Evolutionary conservation across 768 basidiomycete species (phyloP), one percentile per base, ranked within the genome.

Genomic region (Podaxis carcinomalis): DNA sequence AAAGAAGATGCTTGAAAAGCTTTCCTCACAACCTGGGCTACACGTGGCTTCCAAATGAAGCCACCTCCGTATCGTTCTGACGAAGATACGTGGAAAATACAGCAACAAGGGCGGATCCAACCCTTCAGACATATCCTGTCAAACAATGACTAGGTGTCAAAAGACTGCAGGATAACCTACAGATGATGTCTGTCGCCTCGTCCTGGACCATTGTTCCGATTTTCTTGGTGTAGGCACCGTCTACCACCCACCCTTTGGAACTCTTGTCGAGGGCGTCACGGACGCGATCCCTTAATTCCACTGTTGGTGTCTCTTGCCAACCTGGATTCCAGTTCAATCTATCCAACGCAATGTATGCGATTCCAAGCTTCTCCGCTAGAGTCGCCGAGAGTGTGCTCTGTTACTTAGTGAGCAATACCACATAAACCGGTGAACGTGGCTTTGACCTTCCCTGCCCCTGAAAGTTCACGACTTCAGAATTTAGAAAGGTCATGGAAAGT

Each of bases 61-160:
- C 10, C 84, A 60, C 21, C 85, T 78, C 61, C 74, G 67, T n/a
- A 85, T 66, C 0, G 86, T 88, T 51, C 87, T 77, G 57, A 74
- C 64, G 61, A 81, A 66, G 25, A 88, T 65, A 14, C 88, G 83
- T 21, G 87, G 85, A 57, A 89, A 77, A 72, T 89, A 89, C 9
- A 82, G 69, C 7, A 73, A 16, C 36, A 89, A 72, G 11, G 87
- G 88, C 6, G 87, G 86, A 64, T 89, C 87, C 21, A 89, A 73
- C 88, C 88, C 87, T 89, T 59, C 13, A 39, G 21, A 21, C 14
- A 32, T 14, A 47, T n/a, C 2, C 25, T 51, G 32, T 36, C 36
- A 27, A 52, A 16, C 32, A 0, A 21, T 37, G 50, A 1, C 40
- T 49, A 25, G 53, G 35, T 32, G 23, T 53, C 27, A 19, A 21